These are phyloP conservation scores for Chlamydomonas incerta DNA, from an alignment of 139 green algal genomes.

Conservation along the genomic window DNA sequence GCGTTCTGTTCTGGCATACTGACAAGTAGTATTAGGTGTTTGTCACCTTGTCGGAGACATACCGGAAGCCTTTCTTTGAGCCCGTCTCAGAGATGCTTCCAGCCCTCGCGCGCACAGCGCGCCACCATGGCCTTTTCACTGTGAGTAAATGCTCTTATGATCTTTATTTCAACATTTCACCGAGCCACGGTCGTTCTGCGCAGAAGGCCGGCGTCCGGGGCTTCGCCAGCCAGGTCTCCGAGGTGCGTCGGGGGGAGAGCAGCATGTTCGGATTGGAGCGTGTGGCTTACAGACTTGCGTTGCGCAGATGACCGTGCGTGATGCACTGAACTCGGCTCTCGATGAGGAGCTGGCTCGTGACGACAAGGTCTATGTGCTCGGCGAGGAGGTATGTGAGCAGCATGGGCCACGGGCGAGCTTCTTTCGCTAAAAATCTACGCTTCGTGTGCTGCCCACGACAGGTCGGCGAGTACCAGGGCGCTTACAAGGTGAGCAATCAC, in stretches of 20 bases:
- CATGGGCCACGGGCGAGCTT: background rate
- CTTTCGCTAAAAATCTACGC: background rate
- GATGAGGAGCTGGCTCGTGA: conserved; percentile 97
- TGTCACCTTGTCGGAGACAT: no score
- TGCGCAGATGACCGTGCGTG: conserved; percentile 93
- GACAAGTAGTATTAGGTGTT: no score
- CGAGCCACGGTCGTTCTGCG: background rate
- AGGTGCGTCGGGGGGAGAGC: background rate
- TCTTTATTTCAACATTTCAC: background rate
- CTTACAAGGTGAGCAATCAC: conserved; percentile 89
- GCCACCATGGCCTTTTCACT: conserved; percentile 2
- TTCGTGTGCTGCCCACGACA: conserved; percentile 33
- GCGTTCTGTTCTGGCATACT: no score
- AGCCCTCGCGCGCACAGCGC: background rate
- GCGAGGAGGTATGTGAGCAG: conserved; percentile 89
- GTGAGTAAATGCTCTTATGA: background rate
- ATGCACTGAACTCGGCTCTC: conserved; percentile 97
- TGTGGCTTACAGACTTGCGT: background rate
- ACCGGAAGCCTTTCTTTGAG: no score
- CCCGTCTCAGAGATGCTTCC: conserved; percentile 13
- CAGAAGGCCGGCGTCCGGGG: background rate
- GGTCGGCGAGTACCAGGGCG: conserved; percentile 97
- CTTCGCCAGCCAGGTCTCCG: conserved; percentile 10
- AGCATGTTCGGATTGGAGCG: background rate
- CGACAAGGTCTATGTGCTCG: conserved; percentile 95